Evolutionary conservation across 352 stramenopile species (phyloP), one percentile per base, ranked within the genome.

Genomic region (Globisporangium splendens): DNA sequence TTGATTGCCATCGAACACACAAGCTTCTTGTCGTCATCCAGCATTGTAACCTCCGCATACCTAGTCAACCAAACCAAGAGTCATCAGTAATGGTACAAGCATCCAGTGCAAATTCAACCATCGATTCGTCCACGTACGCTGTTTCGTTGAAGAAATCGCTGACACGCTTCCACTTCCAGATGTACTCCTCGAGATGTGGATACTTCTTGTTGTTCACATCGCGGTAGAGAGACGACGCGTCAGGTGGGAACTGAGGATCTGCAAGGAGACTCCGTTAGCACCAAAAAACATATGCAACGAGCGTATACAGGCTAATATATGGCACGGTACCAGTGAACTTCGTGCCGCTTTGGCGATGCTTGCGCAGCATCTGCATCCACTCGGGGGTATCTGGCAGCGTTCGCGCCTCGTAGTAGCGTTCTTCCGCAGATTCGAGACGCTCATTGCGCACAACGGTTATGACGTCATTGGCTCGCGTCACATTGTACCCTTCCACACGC

Each of bases 1-100:
- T 94, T 94, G 61, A 94, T 89, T 8, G 84, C 83, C 65, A 92
- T 94, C 12, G 78, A 88, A 49, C 82, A 92, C 20, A 94, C 75
- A 8, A 92, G 77, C 47, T 89, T 88, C 63, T 91, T 89, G 46
- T 66, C 79, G 55, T 94, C 79, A 51, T 94, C 84, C 21, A 94
- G 41, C 79, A 94, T 92, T 8, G 82, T 90, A 51, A 94, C 83
- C 56, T 94, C 84, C 31, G 91, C 82, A 38, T 79, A 79, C 13
- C 70, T 77, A 42, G 24, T 59, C n/a, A 24, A 12, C 41, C 8
- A 38, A 28, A n/a, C n/a, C n/a, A n/a, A n/a, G n/a, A n/a, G 22
- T 41, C 35, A 53, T 21, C 5, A 48, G 14, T 10, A 50, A 18
- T 22, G 14, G 5, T 4, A 21, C 24, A 8, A 49, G 1, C 7